Conservation (phyloP, 2,329 filamentous ascomycete genomes). For the Venturia aucupariae region DNA sequence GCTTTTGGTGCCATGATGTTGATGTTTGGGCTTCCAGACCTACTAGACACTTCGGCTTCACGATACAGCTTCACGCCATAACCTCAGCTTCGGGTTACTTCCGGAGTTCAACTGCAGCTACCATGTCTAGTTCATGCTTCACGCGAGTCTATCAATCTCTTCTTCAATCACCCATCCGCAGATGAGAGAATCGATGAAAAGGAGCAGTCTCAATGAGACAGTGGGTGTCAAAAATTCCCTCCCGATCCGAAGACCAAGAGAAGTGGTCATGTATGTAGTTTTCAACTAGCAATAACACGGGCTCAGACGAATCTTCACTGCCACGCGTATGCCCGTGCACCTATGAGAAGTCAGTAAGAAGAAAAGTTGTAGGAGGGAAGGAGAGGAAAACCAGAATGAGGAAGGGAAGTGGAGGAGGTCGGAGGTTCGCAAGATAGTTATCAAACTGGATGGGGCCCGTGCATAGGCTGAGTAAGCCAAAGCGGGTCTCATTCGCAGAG, state of each 20-base stretch:
- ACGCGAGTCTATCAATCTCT: too few species aligned
- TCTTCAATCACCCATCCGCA: conserved; percentile 10
- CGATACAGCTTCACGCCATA: not conserved
- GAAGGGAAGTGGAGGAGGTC: too few species aligned
- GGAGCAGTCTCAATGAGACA: conserved; percentile 29
- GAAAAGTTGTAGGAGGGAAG: too few species aligned
- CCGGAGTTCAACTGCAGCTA: not conserved
- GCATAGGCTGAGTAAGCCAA: not conserved
- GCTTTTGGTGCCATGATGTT: conserved; percentile 42
- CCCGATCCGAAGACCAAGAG: conserved; percentile 56
- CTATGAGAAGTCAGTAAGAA: too few species aligned
- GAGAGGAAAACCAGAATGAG: too few species aligned
- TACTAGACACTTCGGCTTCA: conserved; percentile 16
- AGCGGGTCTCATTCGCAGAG: not conserved
- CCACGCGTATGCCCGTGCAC: conserved; percentile 72
- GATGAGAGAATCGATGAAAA: conserved; percentile 43
- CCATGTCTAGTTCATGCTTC: not conserved
- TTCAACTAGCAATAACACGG: conserved; percentile 86
- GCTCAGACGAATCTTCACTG: conserved; percentile 84
- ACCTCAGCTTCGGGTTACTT: not conserved
- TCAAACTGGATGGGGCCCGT: not conserved
- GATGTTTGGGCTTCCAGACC: conserved; percentile 17
- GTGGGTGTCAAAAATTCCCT: conserved; percentile 64
- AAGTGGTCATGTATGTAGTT: conserved; percentile 70
- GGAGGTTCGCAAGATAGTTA: not conserved